Base-by-base conservation (phyloP, 768 basidiomycete species). In the Mycena olivaceomarginata region DNA sequence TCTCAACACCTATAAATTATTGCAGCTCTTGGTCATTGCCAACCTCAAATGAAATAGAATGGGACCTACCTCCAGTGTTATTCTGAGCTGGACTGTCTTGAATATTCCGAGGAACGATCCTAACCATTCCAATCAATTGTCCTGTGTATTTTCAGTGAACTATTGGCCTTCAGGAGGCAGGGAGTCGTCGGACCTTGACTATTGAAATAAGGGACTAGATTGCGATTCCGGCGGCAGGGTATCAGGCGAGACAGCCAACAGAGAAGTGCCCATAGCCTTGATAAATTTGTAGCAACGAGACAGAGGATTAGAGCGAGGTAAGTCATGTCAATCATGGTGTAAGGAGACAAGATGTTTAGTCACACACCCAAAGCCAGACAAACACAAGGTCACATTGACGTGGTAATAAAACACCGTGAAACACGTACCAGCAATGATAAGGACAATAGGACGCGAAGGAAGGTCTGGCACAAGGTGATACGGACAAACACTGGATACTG, bases 241-340 rank as follows among this genome's bases (percentile, higher is more conserved):
- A 22, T 11, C 11, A 39, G 37, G 22, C 59, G 18, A 22, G 15
- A 56, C n/a, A 56, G 53, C 63, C 63, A 65, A 45, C 18, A 65
- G 18, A 43, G 9, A 25, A 18, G 4, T 43, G 63, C 8, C 63
- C 40, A 65, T 18, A 65, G 40, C 9, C 63, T 8, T 15, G n/a
- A n/a, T 16, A 43, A 20, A 41, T 65, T 65, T 43, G 63, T 43
- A 43, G n/a, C 40, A 16, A 65, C 18, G 6, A 45, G 63, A 20
- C 41, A 65, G 63, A 65, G n/a, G 63, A 45, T 45, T 20, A 65
- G 41, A 65, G 31, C 63, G 43, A 65, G 63, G 63, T 65, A 65
- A 22, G 63, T 20, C 15, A 65, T 65, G 63, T 65, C 63, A 40
- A 65, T 45, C 63, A 65, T 65, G 40, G 16, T 43, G 63, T 40